Base-by-base conservation (phyloP, 495 filamentous ascomycete genomes). In the Emericellopsis terricola region DNA sequence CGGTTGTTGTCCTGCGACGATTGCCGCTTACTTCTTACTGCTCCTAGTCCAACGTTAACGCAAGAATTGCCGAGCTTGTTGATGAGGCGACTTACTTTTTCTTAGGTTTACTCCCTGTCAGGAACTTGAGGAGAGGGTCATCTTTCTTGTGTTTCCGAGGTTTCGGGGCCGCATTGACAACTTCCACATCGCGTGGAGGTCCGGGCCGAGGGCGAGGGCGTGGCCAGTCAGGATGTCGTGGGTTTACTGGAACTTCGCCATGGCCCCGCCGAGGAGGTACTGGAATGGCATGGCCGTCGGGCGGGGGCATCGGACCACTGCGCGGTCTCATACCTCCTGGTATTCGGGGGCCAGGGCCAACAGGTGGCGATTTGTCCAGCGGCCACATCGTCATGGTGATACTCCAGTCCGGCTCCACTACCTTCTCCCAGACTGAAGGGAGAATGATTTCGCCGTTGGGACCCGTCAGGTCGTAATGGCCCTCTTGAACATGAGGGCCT, bases 321-420 rank as follows among this genome's bases (percentile, higher is more conserved):
- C 19, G 30, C 39, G 32, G 29, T 28, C 15, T 40, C 46, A 15
- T 34, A 45, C 15, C 36, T 41, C 23, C 34, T 40, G 30, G 29
- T 29, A 34, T 34, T 29, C 13, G 41, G 15, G 11, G 41, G 39
- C 15, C 45, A n/a, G n/a, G n/a, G 46, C 28, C 34, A 19, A 29
- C 42, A 36, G 17, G n/a, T 9, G 28, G 21, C 29, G 19, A 20
- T 41, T 56, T 56, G 16, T 65, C 62, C 63, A 93, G 78, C 4
- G 87, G 85, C 86, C 86, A 94, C 83, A 94, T 89, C 42, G 91
- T 81, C 87, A 94, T 94, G 2, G 76, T 85, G 45, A 94, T 78
- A 26, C 69, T 64, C 82, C 81, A 92, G 49, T 86, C 82, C 4
- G 83, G 83, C 53, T 89, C 70, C 29, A 92, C 57, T 30, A 84